phyloP scores from a whole-genome alignment of 108 stramenopile genomes.

The Fragilaria radians region DNA sequence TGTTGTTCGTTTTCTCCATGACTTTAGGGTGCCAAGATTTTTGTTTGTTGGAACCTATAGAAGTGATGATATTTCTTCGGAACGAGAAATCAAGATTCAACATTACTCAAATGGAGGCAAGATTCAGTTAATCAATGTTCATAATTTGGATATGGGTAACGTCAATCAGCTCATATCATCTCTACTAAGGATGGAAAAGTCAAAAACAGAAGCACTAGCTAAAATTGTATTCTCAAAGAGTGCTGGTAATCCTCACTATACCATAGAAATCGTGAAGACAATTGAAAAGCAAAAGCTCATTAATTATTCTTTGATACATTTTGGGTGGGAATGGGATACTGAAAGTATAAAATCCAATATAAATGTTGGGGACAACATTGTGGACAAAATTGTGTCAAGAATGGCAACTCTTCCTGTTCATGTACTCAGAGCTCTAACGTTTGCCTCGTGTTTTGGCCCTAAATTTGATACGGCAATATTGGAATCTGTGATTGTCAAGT shows the following conservation, averaged over 20 bases:
- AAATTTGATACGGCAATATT: too few relatives aligned
- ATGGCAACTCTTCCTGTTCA: too few relatives aligned
- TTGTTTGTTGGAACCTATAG: neutral
- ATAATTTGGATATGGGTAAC: neutral
- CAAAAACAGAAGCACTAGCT: neutral
- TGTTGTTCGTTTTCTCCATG: neutral
- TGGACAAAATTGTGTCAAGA: too few relatives aligned
- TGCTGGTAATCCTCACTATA: neutral
- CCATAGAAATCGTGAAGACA: neutral
- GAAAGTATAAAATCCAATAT: too few relatives aligned
- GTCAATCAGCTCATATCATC: constrained; percentile 1
- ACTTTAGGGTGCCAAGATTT: neutral
- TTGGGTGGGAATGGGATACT: too few relatives aligned
- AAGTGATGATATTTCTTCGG: neutral
- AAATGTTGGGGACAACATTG: too few relatives aligned
- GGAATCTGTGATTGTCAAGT: too few relatives aligned
- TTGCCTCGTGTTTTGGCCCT: too few relatives aligned
- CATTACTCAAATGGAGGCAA: neutral
- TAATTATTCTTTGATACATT: constrained; percentile 5
- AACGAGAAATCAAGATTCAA: neutral
- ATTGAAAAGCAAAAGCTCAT: neutral
- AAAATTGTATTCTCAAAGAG: too few relatives aligned
- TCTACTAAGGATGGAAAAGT: neutral
- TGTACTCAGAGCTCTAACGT: too few relatives aligned
- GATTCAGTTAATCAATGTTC: neutral